Evolutionary conservation across 352 stramenopile genomes (phyloP).

Genomic region (Phytophthora pinifolia): DNA sequence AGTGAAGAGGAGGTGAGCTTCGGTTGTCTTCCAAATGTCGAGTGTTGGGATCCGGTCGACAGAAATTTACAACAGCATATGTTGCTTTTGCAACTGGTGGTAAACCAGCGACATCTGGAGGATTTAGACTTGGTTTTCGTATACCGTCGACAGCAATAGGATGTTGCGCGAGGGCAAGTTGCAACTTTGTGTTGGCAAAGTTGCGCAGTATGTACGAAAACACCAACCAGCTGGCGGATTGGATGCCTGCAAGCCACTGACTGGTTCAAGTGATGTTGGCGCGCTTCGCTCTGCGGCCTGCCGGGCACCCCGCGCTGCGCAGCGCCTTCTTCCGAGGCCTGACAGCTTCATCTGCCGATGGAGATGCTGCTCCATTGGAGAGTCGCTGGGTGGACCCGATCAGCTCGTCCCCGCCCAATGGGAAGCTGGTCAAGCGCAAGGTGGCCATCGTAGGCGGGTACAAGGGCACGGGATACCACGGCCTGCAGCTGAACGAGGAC

Average conservation of each 20-base stretch:
- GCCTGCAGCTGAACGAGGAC: slow-evolving; percentile 77
- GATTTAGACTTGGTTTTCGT: no score
- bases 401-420: background rate
- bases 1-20: slow-evolving; percentile 3
- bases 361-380: background rate
- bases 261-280: slow-evolving; percentile 18
- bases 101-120: no score
- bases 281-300: slow-evolving; percentile 23
- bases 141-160: no score
- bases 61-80: no score
- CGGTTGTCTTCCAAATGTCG: slow-evolving; percentile 25
- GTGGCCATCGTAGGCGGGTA: slow-evolving; percentile 87
- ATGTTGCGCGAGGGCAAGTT: no score
- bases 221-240: background rate
- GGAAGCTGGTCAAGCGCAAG: slow-evolving; percentile 82
- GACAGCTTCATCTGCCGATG: background rate
- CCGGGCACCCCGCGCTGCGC: slow-evolving; percentile 10
- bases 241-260: no score
- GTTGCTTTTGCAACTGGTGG: no score
- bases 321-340: slow-evolving; percentile 14
- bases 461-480: slow-evolving; percentile 77
- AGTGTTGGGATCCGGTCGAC: slow-evolving; percentile 23
- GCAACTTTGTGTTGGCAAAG: no score
- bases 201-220: background rate
- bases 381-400: slow-evolving; percentile 10